These are phyloP conservation scores for Pyricularia pennisetigena DNA, from an alignment of 2,329 filamentous ascomycete genomes.

Conservation along the genomic window DNA sequence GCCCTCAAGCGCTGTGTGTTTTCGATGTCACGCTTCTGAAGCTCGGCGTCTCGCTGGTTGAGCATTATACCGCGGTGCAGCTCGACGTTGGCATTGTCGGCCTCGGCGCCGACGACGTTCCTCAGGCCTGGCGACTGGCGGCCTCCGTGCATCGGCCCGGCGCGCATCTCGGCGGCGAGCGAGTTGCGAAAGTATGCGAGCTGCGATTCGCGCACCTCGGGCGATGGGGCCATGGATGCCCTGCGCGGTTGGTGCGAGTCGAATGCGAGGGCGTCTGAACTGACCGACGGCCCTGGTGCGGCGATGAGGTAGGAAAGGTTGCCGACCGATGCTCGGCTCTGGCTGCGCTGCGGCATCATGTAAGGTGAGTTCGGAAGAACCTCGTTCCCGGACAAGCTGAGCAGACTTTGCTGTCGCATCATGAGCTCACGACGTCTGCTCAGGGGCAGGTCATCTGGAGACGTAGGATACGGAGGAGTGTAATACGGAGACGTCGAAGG, in stretches of 20 bases:
- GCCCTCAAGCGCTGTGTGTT: constrained; percentile 45
- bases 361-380: constrained; percentile 3
- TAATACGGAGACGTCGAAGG: background rate
- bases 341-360: constrained; percentile 7
- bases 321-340: background rate
- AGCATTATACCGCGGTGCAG: constrained; percentile 46
- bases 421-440: constrained; percentile 56
- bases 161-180: constrained; percentile 50
- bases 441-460: constrained; percentile 59
- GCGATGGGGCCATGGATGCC: constrained; percentile 23
- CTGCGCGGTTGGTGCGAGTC: constrained; percentile 46
- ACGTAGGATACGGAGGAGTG: constrained; percentile 21
- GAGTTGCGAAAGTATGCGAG: constrained; percentile 60
- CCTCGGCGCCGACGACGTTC: constrained; percentile 11
- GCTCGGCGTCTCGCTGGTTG: constrained; percentile 52
- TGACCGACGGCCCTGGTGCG: constrained; percentile 11
- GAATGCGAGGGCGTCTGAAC: constrained; percentile 28
- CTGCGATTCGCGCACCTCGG: constrained; percentile 41
- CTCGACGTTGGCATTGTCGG: constrained; percentile 33
- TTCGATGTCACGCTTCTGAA: constrained; percentile 48
- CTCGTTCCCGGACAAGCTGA: constrained; percentile 13
- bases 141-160: constrained; percentile 14
- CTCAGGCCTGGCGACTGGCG: constrained; percentile 24
- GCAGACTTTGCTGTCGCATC: constrained; percentile 42
- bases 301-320: background rate